Conservation (phyloP, 2,329 filamentous ascomycete genomes). For the Verticillium isaacii region DNA sequence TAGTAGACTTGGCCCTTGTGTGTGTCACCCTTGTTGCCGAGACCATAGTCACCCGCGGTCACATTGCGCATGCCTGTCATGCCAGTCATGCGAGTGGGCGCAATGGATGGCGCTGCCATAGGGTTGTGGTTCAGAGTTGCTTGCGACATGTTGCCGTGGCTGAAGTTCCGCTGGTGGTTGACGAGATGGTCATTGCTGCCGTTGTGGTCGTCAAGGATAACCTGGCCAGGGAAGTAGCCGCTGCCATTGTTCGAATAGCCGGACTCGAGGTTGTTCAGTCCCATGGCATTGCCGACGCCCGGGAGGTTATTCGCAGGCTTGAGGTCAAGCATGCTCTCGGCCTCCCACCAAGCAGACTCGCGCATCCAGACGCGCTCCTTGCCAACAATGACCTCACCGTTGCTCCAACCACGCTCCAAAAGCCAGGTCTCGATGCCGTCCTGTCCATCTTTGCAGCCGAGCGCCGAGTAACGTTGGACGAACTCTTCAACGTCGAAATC, state of each 20-base stretch:
- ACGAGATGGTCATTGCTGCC: constrained; percentile 71
- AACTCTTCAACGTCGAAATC: constrained; percentile 97
- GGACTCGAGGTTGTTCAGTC: constrained; percentile 58
- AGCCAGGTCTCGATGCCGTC: constrained; percentile 95
- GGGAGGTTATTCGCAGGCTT: constrained; percentile 55
- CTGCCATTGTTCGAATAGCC: constrained; percentile 64
- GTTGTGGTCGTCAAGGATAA: constrained; percentile 56
- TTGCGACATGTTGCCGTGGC: constrained; percentile 53
- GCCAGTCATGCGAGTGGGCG: constrained; percentile 38
- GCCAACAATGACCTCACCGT: constrained; percentile 89
- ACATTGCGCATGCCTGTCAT: constrained; percentile 41
- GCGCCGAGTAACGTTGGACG: constrained; percentile 69
- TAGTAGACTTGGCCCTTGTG: constrained; percentile 72
- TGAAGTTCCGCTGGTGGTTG: constrained; percentile 47
- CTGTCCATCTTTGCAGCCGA: constrained; percentile 84
- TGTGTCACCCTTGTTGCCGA: constrained; percentile 80
- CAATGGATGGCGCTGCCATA: constrained; percentile 53
- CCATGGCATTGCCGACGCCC: constrained; percentile 28
- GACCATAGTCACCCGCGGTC: constrained; percentile 75
- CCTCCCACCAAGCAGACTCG: constrained; percentile 95
- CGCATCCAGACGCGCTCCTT: constrained; percentile 93
- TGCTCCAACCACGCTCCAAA: constrained; percentile 94
- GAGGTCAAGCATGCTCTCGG: constrained; percentile 90
- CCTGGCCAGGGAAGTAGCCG: constrained; percentile 66
- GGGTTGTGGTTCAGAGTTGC: constrained; percentile 38